A percentile compares a stretch with the other conserved stretches of the same genome.
Conservation (phyloP, 1,284 basidiomycete species). For the Ceratobasidium sp. region DNA sequence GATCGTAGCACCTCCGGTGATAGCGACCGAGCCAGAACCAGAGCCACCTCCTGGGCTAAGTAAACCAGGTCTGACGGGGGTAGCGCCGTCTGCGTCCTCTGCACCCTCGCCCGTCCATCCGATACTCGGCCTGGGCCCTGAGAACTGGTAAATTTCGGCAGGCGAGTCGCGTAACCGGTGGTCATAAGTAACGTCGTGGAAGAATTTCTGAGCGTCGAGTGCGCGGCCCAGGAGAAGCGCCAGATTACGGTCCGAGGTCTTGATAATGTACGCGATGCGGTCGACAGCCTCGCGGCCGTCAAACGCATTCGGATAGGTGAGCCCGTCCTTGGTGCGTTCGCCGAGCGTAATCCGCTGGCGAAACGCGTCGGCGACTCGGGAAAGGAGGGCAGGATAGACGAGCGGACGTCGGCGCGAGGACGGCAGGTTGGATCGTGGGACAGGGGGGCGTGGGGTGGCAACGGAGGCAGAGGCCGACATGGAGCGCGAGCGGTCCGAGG, state of each 20-base stretch:
- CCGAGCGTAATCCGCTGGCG: conserved; percentile 81
- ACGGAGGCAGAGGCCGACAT: conserved; percentile 70
- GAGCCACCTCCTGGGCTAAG: conserved; percentile 60
- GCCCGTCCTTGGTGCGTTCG: conserved; percentile 92
- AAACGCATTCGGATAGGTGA: conserved; percentile 96
- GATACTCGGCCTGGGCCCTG: conserved; percentile 59
- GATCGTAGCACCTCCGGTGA: background rate
- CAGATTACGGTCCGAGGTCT: conserved; percentile 96
- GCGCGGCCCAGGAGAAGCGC: conserved; percentile 94
- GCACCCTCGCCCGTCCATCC: conserved; percentile 25
- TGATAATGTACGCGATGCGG: conserved; percentile 97
- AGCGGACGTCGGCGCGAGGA: conserved; percentile 72
- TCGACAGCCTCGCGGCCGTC: conserved; percentile 98
- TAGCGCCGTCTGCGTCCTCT: conserved; percentile 57
- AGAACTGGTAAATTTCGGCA: conserved; percentile 94
- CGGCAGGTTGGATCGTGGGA: conserved; percentile 58
- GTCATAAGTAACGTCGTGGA: conserved; percentile 99
- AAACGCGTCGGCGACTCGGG: conserved; percentile 95
- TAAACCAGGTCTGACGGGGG: conserved; percentile 33
- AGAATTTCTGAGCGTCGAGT: conserved; percentile 98
- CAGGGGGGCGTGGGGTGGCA: conserved; percentile 54
- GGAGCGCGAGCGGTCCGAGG: conserved; percentile 79
- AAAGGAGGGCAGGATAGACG: conserved; percentile 95
- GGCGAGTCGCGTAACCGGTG: conserved; percentile 93
- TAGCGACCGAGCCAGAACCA: conserved; percentile 61